phyloP scores from a whole-genome alignment of 192 early-diverging fungal species.

The Jimgerdemannia flammicorona region DNA sequence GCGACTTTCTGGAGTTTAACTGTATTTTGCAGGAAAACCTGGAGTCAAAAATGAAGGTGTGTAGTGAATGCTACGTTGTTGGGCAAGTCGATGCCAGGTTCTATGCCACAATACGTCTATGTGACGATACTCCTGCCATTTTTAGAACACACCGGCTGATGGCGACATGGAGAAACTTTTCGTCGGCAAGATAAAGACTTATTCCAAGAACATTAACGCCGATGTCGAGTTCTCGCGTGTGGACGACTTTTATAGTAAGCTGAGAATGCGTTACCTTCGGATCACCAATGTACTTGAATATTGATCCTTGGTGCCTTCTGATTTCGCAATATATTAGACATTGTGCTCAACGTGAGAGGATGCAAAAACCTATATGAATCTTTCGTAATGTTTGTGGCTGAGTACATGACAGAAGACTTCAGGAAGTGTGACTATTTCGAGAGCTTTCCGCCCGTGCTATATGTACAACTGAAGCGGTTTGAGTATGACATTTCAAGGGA shows the following conservation, averaged over 20 bases:
- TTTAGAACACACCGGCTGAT: constrained; percentile 43
- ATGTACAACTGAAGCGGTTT: constrained; percentile 46
- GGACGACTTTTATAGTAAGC: constrained; percentile 35
- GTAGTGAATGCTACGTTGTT: constrained; percentile 71
- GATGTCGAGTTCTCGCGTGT: constrained; percentile 91
- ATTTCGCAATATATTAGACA: constrained; percentile 52
- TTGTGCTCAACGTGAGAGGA: constrained; percentile 97
- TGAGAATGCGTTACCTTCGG: too few species aligned
- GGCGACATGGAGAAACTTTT: constrained; percentile 90
- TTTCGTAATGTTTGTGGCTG: constrained; percentile 78
- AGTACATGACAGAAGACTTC: constrained; percentile 59
- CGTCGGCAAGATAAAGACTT: constrained; percentile 97
- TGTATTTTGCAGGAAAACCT: constrained; percentile 95
- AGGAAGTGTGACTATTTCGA: constrained; percentile 92
- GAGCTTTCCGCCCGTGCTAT: constrained; percentile 85
- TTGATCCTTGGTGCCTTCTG: too few species aligned
- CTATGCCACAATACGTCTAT: not conserved
- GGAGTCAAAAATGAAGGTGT: constrained; percentile 38
- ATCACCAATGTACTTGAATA: too few species aligned
- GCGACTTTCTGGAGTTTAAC: constrained; percentile 99
- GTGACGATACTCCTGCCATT: constrained; percentile 55
- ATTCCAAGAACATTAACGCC: constrained; percentile 92
- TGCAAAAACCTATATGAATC: constrained; percentile 82
- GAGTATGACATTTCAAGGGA: constrained; percentile 95
- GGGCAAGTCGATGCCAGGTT: constrained; percentile 55